Conservation (phyloP, 1,284 basidiomycete genomes). For the Salmacisia buchloeana region DNA sequence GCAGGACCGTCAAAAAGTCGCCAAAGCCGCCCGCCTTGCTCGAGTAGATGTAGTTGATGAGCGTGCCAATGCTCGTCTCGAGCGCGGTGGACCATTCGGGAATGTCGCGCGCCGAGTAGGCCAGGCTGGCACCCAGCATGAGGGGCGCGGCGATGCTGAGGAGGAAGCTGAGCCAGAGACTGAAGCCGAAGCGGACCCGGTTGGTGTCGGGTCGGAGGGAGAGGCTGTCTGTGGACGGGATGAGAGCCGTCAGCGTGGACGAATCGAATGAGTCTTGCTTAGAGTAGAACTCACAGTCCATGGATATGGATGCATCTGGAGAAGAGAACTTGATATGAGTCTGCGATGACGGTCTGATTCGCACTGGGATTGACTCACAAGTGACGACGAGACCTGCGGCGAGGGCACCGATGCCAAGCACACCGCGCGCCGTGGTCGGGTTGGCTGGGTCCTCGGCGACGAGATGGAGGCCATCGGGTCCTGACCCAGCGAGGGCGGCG, state of each 20-base stretch:
- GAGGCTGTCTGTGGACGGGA: conserved; percentile 5
- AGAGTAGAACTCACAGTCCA: conserved; percentile 9
- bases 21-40: conserved; percentile 64
- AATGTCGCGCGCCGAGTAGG: conserved; percentile 58
- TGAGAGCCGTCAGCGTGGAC: too few species aligned
- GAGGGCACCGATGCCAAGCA: conserved; percentile 59
- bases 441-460: conserved; percentile 53
- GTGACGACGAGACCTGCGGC: conserved; percentile 59
- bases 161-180: conserved; percentile 51
- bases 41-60: conserved; percentile 63
- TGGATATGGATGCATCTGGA: conserved; percentile 1
- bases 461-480: conserved; percentile 56
- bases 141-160: conserved; percentile 58
- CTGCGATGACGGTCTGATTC: background rate
- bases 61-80: conserved; percentile 58
- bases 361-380: conserved; percentile 9
- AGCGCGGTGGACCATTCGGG: conserved; percentile 54
- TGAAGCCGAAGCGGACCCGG: conserved; percentile 59
- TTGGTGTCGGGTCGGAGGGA: conserved; percentile 18
- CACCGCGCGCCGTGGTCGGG: conserved; percentile 50
- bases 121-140: conserved; percentile 58
- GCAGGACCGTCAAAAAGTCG: conserved; percentile 75
- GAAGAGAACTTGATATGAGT: background rate
- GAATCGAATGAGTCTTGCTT: too few species aligned
- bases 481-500: conserved; percentile 57